Percentiles rank a stretch among this genome's conserved stretches.
Conservation (phyloP, 805 yeast species). For the Ogataea siamensis region DNA sequence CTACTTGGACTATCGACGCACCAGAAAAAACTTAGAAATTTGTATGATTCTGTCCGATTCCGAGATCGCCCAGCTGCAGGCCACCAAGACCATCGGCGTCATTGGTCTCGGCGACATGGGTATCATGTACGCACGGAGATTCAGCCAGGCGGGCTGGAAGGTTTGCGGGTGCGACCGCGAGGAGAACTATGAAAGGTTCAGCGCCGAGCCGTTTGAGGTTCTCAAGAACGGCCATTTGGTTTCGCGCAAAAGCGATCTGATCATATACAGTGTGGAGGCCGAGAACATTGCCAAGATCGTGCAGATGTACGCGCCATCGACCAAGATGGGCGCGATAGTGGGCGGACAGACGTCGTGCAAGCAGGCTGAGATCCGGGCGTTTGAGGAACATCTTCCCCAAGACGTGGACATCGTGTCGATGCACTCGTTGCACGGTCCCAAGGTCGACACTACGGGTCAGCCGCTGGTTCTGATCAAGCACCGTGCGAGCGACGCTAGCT, state of each 20-base stretch:
- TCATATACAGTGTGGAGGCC: constrained; percentile 92
- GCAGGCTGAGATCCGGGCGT: constrained; percentile 82
- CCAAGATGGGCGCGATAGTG: constrained; percentile 83
- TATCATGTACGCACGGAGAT: constrained; percentile 71
- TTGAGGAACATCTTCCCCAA: constrained; percentile 68
- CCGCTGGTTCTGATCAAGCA: constrained; percentile 87
- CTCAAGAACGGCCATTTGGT: constrained; percentile 81
- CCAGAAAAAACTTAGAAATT: constrained; percentile 5
- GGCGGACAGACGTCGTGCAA: constrained; percentile 99
- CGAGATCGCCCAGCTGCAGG: constrained; percentile 20
- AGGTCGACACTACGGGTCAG: constrained; percentile 84
- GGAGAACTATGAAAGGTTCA: constrained; percentile 50
- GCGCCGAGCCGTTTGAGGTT: constrained; percentile 47
- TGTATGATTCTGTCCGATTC: constrained; percentile 18
- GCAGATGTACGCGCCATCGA: constrained; percentile 74
- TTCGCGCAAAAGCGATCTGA: constrained; percentile 75
- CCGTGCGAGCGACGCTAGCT: constrained; percentile 53
- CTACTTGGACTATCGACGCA: constrained; percentile 6
- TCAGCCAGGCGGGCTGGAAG: constrained; percentile 81
- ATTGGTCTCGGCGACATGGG: constrained; percentile 99
- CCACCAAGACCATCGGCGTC: constrained; percentile 68
- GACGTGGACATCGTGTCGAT: constrained; percentile 84
- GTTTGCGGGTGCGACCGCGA: constrained; percentile 88
- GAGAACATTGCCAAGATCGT: constrained; percentile 76
- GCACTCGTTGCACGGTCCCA: constrained; percentile 95